Conservation (phyloP, 2,329 filamentous ascomycete species). For the Curvularia eragrostidis region DNA sequence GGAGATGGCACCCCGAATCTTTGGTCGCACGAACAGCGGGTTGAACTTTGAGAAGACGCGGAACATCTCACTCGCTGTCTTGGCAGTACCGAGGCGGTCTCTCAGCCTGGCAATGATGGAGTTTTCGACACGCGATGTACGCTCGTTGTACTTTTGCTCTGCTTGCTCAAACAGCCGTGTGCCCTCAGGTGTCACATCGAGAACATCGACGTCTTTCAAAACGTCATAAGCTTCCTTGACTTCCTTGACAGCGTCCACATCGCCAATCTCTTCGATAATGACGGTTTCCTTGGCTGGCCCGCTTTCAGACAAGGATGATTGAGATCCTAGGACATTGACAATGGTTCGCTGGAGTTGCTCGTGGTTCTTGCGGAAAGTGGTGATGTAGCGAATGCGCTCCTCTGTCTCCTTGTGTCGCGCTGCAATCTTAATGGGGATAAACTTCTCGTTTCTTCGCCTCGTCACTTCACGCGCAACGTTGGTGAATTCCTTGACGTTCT, state of each 20-base stretch:
- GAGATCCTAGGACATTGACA: slow-evolving; percentile 87
- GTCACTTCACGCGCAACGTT: slow-evolving; percentile 96
- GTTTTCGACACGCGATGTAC: slow-evolving; percentile 96
- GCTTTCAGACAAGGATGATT: slow-evolving; percentile 52
- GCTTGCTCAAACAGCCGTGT: slow-evolving; percentile 92
- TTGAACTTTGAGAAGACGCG: slow-evolving; percentile 99
- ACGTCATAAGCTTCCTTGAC: slow-evolving; percentile 94
- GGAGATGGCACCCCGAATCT: slow-evolving; percentile 96
- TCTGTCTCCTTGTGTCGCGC: slow-evolving; percentile 89
- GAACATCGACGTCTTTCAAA: slow-evolving; percentile 90
- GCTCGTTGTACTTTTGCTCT: slow-evolving; percentile 95
- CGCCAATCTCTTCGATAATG: slow-evolving; percentile 91
- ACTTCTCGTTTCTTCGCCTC: slow-evolving; percentile 91
- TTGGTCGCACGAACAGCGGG: slow-evolving; percentile 96
- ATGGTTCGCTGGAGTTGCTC: slow-evolving; percentile 97
- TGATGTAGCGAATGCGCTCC: slow-evolving; percentile 89
- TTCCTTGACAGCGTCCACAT: slow-evolving; percentile 96
- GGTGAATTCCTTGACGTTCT: slow-evolving; percentile 96
- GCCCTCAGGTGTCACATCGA: slow-evolving; percentile 89
- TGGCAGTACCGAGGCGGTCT: slow-evolving; percentile 91
- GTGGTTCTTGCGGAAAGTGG: slow-evolving; percentile 94
- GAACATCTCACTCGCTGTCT: slow-evolving; percentile 99
- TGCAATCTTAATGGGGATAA: slow-evolving; percentile 96
- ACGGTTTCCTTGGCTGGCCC: slow-evolving; percentile 57
- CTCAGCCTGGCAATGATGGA: slow-evolving; percentile 95